Percentiles rank a stretch among this genome's conserved stretches.
Evolutionary conservation across 2,329 filamentous ascomycete genomes (phyloP).

Genomic region (Gremmenia infestans): DNA sequence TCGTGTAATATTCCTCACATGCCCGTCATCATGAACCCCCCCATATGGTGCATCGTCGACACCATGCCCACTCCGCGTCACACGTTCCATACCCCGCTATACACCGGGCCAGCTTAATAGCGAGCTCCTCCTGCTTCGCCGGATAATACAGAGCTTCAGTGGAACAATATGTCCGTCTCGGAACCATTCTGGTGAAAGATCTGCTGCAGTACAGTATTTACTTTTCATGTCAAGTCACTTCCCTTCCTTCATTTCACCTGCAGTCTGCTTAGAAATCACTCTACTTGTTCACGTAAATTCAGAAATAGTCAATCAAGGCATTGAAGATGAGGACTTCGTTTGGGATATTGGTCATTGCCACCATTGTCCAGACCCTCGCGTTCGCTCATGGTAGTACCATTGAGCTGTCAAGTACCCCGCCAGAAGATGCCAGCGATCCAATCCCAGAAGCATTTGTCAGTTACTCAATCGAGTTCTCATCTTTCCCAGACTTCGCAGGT

Average conservation of each 20-base stretch:
- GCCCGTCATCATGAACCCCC: neutral
- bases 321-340: neutral
- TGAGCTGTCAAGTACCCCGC: slow-evolving; percentile 5
- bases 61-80: neutral
- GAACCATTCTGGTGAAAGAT: neutral
- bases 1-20: neutral
- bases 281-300: too few relatives aligned
- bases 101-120: neutral
- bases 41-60: neutral
- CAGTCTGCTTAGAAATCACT: neutral
- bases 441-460: slow-evolving; percentile 43
- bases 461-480: slow-evolving; percentile 48
- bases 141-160: neutral
- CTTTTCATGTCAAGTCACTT: neutral
- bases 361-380: neutral
- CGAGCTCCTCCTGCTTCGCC: neutral
- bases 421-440: slow-evolving; percentile 15
- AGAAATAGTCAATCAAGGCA: neutral
- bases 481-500: slow-evolving; percentile 41
- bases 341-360: neutral
- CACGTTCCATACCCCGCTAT: neutral
- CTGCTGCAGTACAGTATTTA: neutral
- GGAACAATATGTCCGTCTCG: neutral
- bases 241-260: neutral
- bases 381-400: neutral